phyloP scores from a whole-genome alignment of 2,329 filamentous ascomycete species.

The Trichophyton simii region DNA sequence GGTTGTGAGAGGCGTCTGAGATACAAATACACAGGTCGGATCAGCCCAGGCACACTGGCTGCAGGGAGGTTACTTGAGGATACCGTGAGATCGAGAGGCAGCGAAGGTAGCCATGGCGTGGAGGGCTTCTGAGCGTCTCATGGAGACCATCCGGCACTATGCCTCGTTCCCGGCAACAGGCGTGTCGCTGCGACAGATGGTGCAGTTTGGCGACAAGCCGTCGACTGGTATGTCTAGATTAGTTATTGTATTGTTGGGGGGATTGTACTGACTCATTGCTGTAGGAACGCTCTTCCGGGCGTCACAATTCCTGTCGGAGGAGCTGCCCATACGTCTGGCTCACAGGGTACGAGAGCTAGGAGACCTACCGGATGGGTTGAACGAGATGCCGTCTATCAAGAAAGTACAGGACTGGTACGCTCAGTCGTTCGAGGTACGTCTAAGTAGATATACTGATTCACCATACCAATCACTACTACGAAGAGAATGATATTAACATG shows the following conservation, averaged over 20 bases:
- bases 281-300: constrained; percentile 89
- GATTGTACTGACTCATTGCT: neutral
- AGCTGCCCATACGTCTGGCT: constrained; percentile 89
- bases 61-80: neutral
- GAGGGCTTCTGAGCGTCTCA: constrained; percentile 79
- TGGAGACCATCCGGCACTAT: constrained; percentile 96
- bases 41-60: no score
- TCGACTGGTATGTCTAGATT: constrained; percentile 58
- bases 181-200: constrained; percentile 95
- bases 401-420: constrained; percentile 97
- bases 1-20: no score
- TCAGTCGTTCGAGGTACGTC: constrained; percentile 88
- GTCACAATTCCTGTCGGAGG: constrained; percentile 95
- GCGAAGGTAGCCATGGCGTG: constrained; percentile 35
- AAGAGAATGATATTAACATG: neutral
- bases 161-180: constrained; percentile 93
- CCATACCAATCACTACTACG: no score
- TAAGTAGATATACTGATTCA: neutral
- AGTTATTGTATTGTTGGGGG: neutral
- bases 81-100: neutral
- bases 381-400: constrained; percentile 93
- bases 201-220: constrained; percentile 90
- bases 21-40: no score
- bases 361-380: constrained; percentile 85
- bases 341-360: constrained; percentile 92